These are phyloP conservation scores for Fusarium solani-melongenae DNA, from an alignment of 2,329 filamentous ascomycete genomes.

Conservation along the genomic window DNA sequence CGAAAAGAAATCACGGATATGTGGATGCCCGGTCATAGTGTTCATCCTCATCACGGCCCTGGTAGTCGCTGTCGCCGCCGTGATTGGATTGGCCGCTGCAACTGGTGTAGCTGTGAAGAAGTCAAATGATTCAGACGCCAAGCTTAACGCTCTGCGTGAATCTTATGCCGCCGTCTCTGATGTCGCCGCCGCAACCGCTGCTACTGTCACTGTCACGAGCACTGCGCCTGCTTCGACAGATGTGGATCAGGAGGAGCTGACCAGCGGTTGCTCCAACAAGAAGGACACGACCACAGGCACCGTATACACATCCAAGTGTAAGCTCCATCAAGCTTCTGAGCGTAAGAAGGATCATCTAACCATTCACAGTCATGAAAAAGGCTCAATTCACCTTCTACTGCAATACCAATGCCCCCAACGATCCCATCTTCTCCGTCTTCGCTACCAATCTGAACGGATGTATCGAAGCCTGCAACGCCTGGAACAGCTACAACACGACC, in stretches of 20 bases:
- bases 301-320: conserved; percentile 15
- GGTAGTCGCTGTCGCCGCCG: conserved; percentile 53
- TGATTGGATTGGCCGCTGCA: conserved; percentile 58
- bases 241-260: conserved; percentile 37
- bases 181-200: not conserved
- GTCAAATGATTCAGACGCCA: conserved; percentile 50
- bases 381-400: conserved; percentile 56
- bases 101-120: conserved; percentile 55
- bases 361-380: conserved; percentile 46
- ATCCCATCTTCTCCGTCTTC: conserved; percentile 55
- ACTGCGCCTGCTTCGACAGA: not conserved
- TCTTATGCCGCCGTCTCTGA: conserved; percentile 7
- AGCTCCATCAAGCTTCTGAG: not conserved
- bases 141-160: conserved; percentile 36
- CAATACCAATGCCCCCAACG: conserved; percentile 54
- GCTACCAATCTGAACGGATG: conserved; percentile 56
- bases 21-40: conserved; percentile 49
- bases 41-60: conserved; percentile 51
- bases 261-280: conserved; percentile 54
- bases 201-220: not conserved
- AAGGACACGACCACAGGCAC: conserved; percentile 48
- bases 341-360: not conserved
- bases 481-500: conserved; percentile 27
- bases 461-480: conserved; percentile 60
- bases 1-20: not conserved